Evolutionary conservation across 2,329 filamentous ascomycete species (phyloP).

Genomic region (Curvularia sp.): DNA sequence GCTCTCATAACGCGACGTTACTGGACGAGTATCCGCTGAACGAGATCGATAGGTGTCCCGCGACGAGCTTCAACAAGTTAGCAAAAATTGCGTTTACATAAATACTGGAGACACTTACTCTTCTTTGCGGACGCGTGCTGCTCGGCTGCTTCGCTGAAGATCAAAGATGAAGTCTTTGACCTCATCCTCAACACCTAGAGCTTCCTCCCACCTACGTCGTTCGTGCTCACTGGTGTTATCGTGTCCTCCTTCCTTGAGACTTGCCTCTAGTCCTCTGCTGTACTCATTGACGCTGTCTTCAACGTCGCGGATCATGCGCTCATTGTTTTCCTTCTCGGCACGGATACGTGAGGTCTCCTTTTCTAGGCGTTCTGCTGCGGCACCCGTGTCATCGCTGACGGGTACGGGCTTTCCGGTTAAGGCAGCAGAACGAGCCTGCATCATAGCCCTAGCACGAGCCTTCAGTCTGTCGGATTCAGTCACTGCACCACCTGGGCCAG

Average conservation of each 20-base stretch:
- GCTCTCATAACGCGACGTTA: constrained; percentile 59
- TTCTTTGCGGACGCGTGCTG: constrained; percentile 72
- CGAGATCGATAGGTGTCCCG: constrained; percentile 50
- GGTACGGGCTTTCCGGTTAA: constrained; percentile 82
- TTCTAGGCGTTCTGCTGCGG: constrained; percentile 84
- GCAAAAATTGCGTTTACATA: constrained; percentile 2
- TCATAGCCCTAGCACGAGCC: constrained; percentile 94
- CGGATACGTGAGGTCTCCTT: constrained; percentile 83
- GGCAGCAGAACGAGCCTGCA: constrained; percentile 96
- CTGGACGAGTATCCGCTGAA: constrained; percentile 44
- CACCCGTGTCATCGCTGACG: constrained; percentile 74
- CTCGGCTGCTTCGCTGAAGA: constrained; percentile 83
- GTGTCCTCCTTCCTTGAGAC: constrained; percentile 79
- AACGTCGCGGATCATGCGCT: constrained; percentile 95
- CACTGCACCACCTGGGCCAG: constrained; percentile 85
- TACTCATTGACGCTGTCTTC: constrained; percentile 96
- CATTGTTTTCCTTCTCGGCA: constrained; percentile 90
- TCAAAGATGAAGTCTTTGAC: constrained; percentile 98
- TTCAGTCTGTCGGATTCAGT: constrained; percentile 95
- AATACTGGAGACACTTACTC: constrained; percentile 55
- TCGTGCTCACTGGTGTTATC: constrained; percentile 86
- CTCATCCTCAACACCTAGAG: constrained; percentile 92
- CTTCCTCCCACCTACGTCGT: constrained; percentile 93
- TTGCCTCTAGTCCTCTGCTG: constrained; percentile 82
- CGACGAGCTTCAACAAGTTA: constrained; percentile 32